phyloP scores from a whole-genome alignment of 75 land plant species.

The Cunninghamia lanceolata region DNA sequence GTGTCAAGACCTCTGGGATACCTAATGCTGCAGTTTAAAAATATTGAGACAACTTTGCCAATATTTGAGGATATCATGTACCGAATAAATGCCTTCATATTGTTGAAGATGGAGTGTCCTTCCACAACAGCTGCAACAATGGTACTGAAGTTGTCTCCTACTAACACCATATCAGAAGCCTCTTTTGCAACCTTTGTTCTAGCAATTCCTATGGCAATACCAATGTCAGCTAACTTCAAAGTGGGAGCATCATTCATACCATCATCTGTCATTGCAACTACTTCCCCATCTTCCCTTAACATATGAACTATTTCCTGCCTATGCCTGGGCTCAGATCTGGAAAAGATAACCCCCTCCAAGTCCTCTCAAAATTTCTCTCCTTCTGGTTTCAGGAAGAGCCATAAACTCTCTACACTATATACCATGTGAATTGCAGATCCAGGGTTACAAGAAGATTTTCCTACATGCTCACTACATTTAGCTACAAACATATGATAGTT shows the following conservation, averaged over 20 bases:
- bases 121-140: conserved; percentile 86
- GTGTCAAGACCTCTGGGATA: conserved; percentile 94
- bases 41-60: conserved; percentile 90
- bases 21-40: conserved; percentile 88
- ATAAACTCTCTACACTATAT: conserved; percentile 83
- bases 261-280: conserved; percentile 99
- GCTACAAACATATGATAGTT: too few relatives aligned
- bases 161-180: too few relatives aligned
- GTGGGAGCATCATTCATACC: conserved; percentile 99
- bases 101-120: conserved; percentile 91
- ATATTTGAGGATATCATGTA: conserved; percentile 97
- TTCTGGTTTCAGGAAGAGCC: conserved; percentile 37
- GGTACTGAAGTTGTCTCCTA: conserved; percentile 90
- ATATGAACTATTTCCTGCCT: conserved; percentile 69
- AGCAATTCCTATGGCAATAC: conserved; percentile 52
- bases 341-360: conserved; percentile 78
- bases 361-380: conserved; percentile 44
- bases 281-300: conserved; percentile 77
- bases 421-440: too few relatives aligned
- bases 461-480: too few relatives aligned
- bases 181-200: conserved; percentile 57
- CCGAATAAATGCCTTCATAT: too few relatives aligned
- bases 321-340: conserved; percentile 91
- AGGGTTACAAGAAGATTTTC: too few relatives aligned
- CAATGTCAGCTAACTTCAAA: conserved; percentile 65